phyloP scores from a whole-genome alignment of 495 filamentous ascomycete species.

The Aspergillus sparsus region DNA sequence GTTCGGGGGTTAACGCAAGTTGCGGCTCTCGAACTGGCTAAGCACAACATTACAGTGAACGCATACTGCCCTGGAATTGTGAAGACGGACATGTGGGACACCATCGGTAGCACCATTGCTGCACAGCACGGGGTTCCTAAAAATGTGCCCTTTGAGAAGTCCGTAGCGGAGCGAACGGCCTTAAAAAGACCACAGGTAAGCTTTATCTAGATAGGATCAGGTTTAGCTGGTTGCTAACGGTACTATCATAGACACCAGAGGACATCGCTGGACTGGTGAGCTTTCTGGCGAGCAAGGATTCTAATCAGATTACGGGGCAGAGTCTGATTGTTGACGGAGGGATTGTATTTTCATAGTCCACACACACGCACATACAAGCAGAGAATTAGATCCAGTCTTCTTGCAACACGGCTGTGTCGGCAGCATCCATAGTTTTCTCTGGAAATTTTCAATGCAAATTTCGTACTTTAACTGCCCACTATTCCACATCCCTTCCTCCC shows the following conservation, averaged over 20 bases:
- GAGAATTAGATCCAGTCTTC: no score
- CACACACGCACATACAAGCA: no score
- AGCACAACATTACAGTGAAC: not conserved
- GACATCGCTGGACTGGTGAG: not conserved
- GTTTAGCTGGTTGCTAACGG: no score
- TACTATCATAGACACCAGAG: conserved; percentile 2
- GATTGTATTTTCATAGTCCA: not conserved
- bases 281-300: not conserved
- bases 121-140: not conserved
- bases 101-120: not conserved
- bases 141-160: not conserved
- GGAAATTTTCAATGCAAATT: no score
- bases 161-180: not conserved
- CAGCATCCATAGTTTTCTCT: no score
- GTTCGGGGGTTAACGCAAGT: not conserved
- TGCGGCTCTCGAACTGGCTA: not conserved
- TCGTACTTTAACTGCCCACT: no score
- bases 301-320: not conserved
- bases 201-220: not conserved
- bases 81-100: not conserved
- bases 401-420: no score
- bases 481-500: no score
- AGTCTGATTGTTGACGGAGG: not conserved
- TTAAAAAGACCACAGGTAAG: not conserved
- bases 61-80: not conserved